Evolutionary conservation across 208 protist species (phyloP), one percentile per base, ranked within the genome.

Genomic region (Trypanosoma caninum): DNA sequence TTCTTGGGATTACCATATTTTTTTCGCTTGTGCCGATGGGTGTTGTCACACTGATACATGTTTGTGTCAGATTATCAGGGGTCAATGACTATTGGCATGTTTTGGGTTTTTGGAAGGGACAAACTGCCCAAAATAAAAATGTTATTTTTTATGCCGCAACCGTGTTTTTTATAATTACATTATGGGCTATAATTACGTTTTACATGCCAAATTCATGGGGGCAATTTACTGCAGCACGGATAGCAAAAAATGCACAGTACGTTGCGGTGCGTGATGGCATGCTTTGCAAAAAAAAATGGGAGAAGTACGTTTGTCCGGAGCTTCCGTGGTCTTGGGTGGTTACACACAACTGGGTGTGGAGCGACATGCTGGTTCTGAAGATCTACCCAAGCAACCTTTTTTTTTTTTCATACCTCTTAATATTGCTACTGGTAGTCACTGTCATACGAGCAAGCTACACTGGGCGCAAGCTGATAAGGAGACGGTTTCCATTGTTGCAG

Each of bases 331-430:
- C 82, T 40, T 76, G 60, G 55, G 61, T 85, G 40, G 62, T 59
- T 35, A 82, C 82, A 8, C 51, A 50, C 3, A 57, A 80, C 38
- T 68, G 78, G 27, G 53, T 53, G 23, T 27, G 72, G 33, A 73
- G 61, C 6, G 53, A 72, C 0, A 11, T 55, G 27, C 22, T 80
- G 28, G 58, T 67, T 10, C 62, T 89, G 50, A 89, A 89, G 50
- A 35, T 83, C 31, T 89, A 72, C 52, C 82, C 82, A 25, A 72
- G 73, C 57, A 89, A 85, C 57, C 40, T 85, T 6, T 77, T 89
- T 59, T 85, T 86, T 51, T 89, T 75, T 48, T 52, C 37, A n/a
- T 89, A 78, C 44, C 42, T 84, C 20, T 33, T 80, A 4, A 3
- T 69, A 7, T 18, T 72, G 25, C 37, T 75, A 11, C 38, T 81